A percentile compares a stretch with the other conserved stretches of the same genome.
These are phyloP conservation scores for Schizopora paradoxa DNA, from an alignment of 1,284 basidiomycete species.

Conservation along the genomic window DNA sequence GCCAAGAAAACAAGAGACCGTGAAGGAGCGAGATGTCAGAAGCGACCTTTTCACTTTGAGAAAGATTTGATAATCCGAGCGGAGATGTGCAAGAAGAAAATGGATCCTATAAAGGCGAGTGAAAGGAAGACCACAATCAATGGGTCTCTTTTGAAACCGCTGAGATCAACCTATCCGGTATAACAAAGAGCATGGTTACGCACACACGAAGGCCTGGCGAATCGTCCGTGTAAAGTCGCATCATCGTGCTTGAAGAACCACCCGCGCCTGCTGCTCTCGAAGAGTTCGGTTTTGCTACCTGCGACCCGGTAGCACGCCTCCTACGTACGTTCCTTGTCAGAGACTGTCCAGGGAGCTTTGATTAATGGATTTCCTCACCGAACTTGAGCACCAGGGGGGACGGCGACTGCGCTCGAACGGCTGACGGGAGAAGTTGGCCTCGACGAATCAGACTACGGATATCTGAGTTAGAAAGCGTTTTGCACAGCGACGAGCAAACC, in stretches of 20 bases:
- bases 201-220: conserved; percentile 95
- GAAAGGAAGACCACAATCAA: conserved; percentile 97
- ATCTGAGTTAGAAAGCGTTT: too few relatives aligned
- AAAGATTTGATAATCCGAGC: conserved; percentile 91
- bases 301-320: conserved; percentile 71
- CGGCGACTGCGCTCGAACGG: conserved; percentile 46
- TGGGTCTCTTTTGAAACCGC: conserved; percentile 69
- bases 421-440: conserved; percentile 37
- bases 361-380: conserved; percentile 50
- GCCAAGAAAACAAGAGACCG: too few relatives aligned
- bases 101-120: conserved; percentile 95
- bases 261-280: conserved; percentile 91
- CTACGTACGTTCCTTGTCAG: conserved; percentile 36
- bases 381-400: conserved; percentile 73
- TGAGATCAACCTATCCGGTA: conserved; percentile 8
- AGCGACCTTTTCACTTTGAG: conserved; percentile 79
- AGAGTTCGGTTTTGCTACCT: conserved; percentile 80
- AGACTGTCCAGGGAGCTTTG: not conserved
- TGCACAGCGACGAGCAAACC: too few relatives aligned
- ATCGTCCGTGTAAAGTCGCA: conserved; percentile 97
- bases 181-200: conserved; percentile 34
- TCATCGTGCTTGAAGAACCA: conserved; percentile 96
- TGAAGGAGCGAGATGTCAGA: too few relatives aligned
- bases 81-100: conserved; percentile 98
- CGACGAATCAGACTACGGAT: conserved; percentile 66